A percentile compares a stretch with the other conserved stretches of the same genome.
Conservation (phyloP, 306 rosid genomes). For the Pueraria montana region DNA sequence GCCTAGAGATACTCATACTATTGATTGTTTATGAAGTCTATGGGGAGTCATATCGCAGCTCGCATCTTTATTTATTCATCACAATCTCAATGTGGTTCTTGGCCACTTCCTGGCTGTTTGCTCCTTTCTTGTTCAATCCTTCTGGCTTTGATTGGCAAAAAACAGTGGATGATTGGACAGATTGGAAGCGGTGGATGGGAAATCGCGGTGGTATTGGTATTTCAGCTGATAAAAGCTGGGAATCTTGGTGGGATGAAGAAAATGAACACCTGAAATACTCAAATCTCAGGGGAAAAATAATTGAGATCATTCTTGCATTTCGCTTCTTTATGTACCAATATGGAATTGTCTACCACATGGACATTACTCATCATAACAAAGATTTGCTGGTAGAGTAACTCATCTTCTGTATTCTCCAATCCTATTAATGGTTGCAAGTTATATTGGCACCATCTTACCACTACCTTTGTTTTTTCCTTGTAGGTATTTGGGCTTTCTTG, state of each 20-base stretch:
- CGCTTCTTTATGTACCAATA: slow-evolving; percentile 94
- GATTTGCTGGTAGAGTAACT: slow-evolving; percentile 70
- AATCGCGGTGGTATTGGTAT: slow-evolving; percentile 98
- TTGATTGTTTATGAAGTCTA: slow-evolving; percentile 78
- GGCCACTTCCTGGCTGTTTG: slow-evolving; percentile 95
- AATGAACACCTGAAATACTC: slow-evolving; percentile 90
- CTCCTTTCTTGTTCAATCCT: slow-evolving; percentile 95
- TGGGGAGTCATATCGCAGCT: slow-evolving; percentile 71
- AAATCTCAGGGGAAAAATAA: slow-evolving; percentile 73
- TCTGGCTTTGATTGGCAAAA: slow-evolving; percentile 99
- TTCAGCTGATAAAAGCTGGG: slow-evolving; percentile 88
- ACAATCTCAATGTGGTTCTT: slow-evolving; percentile 94
- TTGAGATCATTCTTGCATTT: slow-evolving; percentile 81
- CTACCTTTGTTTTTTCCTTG: slow-evolving; percentile 40
- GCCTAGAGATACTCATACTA: slow-evolving; percentile 83
- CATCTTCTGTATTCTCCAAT: slow-evolving; percentile 24
- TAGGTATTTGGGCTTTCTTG: slow-evolving; percentile 93
- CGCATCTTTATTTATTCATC: slow-evolving; percentile 77
- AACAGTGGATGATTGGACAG: slow-evolving; percentile 98
- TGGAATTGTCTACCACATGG: slow-evolving; percentile 94
- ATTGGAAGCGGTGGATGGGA: slow-evolving; percentile 99
- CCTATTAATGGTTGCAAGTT: slow-evolving; percentile 37
- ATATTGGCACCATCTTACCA: slow-evolving; percentile 39
- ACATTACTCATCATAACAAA: slow-evolving; percentile 76
- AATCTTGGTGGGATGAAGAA: slow-evolving; percentile 98